Percentiles rank a stretch among this genome's conserved stretches.
These are phyloP conservation scores for Cladosporium phlei DNA, from an alignment of 2,329 filamentous ascomycete genomes.

Conservation along the genomic window DNA sequence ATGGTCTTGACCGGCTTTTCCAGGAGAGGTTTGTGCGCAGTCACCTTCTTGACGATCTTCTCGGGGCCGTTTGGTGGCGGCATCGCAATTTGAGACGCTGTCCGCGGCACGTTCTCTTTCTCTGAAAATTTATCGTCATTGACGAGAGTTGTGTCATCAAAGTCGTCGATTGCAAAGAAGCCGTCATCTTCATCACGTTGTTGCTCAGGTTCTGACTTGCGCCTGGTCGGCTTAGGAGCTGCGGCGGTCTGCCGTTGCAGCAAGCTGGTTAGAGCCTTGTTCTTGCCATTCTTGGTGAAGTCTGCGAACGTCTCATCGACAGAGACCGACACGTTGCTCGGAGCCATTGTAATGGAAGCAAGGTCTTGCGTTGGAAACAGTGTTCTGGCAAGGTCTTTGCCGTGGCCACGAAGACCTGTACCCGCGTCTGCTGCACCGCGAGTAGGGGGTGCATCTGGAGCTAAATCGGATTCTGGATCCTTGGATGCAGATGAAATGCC, in stretches of 20 bases:
- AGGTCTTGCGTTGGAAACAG: too few relatives aligned
- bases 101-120: constrained; percentile 14
- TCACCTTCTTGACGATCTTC: too few relatives aligned
- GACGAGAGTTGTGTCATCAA: constrained; percentile 15
- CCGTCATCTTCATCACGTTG: constrained; percentile 3
- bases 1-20: too few relatives aligned
- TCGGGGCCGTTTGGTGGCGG: constrained; percentile 20
- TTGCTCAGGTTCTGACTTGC: background rate
- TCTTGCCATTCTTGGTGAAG: constrained; percentile 11
- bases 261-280: background rate
- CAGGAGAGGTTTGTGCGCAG: too few relatives aligned
- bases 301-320: constrained; percentile 18
- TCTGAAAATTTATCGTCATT: background rate
- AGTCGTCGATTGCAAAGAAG: constrained; percentile 13
- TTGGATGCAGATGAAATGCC: constrained; percentile 15
- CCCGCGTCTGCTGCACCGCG: background rate
- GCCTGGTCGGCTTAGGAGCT: background rate
- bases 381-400: background rate
- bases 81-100: constrained; percentile 23
- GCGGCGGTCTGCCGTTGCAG: too few relatives aligned
- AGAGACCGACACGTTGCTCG: constrained; percentile 15
- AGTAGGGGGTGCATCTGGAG: background rate
- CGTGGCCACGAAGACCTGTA: background rate
- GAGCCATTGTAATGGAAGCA: background rate
- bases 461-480: background rate